Percentiles rank a stretch among this genome's conserved stretches.
Conservation (phyloP, 1,284 basidiomycete genomes). For the Rhodofomes roseus region DNA sequence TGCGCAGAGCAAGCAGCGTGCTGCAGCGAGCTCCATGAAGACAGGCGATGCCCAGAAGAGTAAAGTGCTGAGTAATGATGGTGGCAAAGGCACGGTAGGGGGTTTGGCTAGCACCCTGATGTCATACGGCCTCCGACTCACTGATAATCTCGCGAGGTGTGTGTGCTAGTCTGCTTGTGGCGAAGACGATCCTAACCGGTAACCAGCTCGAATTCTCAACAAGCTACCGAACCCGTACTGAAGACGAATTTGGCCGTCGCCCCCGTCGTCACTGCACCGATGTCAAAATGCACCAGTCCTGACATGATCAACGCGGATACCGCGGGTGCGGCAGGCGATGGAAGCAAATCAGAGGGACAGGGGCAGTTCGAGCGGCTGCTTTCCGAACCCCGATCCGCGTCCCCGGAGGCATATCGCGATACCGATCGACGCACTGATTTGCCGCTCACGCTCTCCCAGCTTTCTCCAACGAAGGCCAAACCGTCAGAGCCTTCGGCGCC, state of each 20-base stretch:
- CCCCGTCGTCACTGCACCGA: neutral
- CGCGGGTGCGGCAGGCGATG: neutral
- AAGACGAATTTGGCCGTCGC: neutral
- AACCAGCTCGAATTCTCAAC: neutral
- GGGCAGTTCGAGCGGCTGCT: neutral
- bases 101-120: slow-evolving; percentile 22
- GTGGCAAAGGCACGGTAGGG: slow-evolving; percentile 4
- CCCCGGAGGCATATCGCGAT: slow-evolving; percentile 4
- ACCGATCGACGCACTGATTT: slow-evolving; percentile 1
- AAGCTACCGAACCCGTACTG: neutral
- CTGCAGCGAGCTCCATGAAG: neutral
- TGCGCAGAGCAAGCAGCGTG: neutral
- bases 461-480: neutral
- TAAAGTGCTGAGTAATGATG: neutral
- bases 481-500: neutral
- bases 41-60: neutral
- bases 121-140: slow-evolving; percentile 19
- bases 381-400: neutral
- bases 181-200: neutral
- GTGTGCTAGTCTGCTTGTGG: slow-evolving; percentile 1
- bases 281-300: neutral
- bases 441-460: slow-evolving; percentile 17
- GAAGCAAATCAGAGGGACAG: neutral
- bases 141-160: slow-evolving; percentile 14
- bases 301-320: neutral